Base-by-base conservation (phyloP, 257 asterid species). In the Nicotiana undulata region DNA sequence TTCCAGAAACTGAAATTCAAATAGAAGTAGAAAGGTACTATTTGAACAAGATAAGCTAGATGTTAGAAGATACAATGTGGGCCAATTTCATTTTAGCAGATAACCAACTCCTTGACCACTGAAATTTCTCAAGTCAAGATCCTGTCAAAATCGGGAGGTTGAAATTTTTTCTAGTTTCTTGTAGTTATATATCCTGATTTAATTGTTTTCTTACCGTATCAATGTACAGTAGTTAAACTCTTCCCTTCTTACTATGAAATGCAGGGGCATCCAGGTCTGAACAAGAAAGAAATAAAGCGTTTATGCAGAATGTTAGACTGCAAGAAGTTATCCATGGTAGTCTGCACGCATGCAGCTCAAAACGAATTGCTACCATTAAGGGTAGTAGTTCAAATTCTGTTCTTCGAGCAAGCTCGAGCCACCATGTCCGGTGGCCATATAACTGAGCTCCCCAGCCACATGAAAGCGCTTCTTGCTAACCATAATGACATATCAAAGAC, bases 331-430 rank as follows among this genome's bases (percentile, higher is more conserved):
- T 93, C 97, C 0, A 84, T 90, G 79, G 91, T 92, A 61, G 91
- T 90, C 0, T 93, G 98, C 80, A 88, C 88, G 90, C 96, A 92
- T 29, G 98, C 98, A 46, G 98, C 98, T 22, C 97, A 91, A 49
- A 93, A 93, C 80, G 98, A 93, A 80, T 85, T 91, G 85, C 96
- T 93, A 2, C 97, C 98, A 0, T 51, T 93, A 7, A 84, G 98
- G 81, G 94, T 93, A 13, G 91, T 93, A 16, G 96, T 93, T 53
- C 97, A 93, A 84, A 97, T 93, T 37, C 97, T 93, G 32, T 92
- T 90, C 92, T 88, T 90, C 5, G 97, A 93, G 92, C 98, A 93
- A 76, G 94, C 94, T 18, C 91, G 94, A 65, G 91, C 97, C 44
- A 88, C 93, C 16, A 85, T 79, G 87, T 81, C 90, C 0, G 93